Evolutionary conservation across 306 rosid genomes (phyloP), one percentile per base, ranked within the genome.

Genomic region (Dicorynia guianensis): DNA sequence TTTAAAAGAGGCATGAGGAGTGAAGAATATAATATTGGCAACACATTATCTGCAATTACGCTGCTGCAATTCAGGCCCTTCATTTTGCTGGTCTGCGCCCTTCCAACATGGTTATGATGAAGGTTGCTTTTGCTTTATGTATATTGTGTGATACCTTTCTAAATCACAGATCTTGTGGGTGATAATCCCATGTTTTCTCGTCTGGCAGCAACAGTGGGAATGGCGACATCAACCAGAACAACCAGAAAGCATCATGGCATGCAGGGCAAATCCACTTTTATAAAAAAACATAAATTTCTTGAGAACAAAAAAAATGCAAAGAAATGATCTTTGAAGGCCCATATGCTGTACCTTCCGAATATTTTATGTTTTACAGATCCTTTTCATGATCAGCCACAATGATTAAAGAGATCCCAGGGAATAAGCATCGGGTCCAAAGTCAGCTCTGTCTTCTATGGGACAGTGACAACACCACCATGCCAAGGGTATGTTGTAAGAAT

Each of bases 351-450:
- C 70, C 84, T 81, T 84, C 67, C 76, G 84, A 53, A 78, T 8
- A 40, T 54, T 78, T 74, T 58, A 76, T 78, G 93, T 83, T 71
- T 62, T 82, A 82, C 66, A 49, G 61, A 84, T 62, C 77, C 49
- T 78, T 82, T 79, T 81, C 79, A 83, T 82, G 68, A 72, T 78
- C 83, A 43, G 80, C 85, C 76, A 54, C 76, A 80, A 82, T 91
- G 83, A 87, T 91, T 79, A 85, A 82, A 80, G 80, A 72, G 85
- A 84, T 78, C 82, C 83, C 70, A 82, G 63, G 67, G 79, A 77
- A 77, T 71, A 71, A 61, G 77, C 49, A 67, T 81, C 6, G 42
- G 49, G 66, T 63, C 84, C 82, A 78, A 76, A 72, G 79, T 46
- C 78, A 57, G 78, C 71, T 67, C 84, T 85, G 81, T 72, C 80